These are phyloP conservation scores for Dictyostelium firmibasis DNA, from an alignment of 78 protist genomes.

Conservation along the genomic window DNA sequence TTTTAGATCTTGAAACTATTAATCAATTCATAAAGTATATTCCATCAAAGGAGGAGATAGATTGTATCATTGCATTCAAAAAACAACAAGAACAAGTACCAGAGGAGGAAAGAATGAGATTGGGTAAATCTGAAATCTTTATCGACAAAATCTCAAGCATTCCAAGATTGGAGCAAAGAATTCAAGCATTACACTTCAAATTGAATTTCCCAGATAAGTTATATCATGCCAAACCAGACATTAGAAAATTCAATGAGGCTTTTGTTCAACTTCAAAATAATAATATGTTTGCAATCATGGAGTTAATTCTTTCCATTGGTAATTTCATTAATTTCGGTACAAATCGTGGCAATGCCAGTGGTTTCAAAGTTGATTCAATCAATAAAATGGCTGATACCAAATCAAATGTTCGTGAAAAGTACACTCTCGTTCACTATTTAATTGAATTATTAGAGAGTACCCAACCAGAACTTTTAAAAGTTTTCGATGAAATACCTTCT, in stretches of 20 bases:
- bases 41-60: conserved; percentile 72
- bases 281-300: conserved; percentile 35
- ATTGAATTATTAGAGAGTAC: conserved; percentile 25
- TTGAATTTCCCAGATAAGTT: conserved; percentile 71
- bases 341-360: conserved; percentile 78
- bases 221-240: conserved; percentile 67
- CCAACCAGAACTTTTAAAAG: conserved; percentile 43
- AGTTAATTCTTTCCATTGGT: conserved; percentile 71
- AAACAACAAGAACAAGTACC: neutral
- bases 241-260: conserved; percentile 70
- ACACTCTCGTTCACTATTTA: conserved; percentile 52
- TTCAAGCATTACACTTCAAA: conserved; percentile 70
- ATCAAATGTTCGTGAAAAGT: conserved; percentile 58
- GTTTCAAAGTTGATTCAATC: conserved; percentile 78
- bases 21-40: conserved; percentile 61
- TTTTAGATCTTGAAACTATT: conserved; percentile 55
- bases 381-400: conserved; percentile 82
- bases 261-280: conserved; percentile 45
- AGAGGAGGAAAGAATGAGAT: conserved; percentile 11
- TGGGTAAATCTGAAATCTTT: conserved; percentile 54
- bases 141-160: conserved; percentile 23
- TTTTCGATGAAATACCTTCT: conserved; percentile 48
- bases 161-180: conserved; percentile 46
- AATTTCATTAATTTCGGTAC: conserved; percentile 81
- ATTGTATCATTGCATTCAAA: conserved; percentile 49